These are phyloP conservation scores for Moesziomyces sp. DNA, from an alignment of 1,284 basidiomycete genomes.

Conservation along the genomic window DNA sequence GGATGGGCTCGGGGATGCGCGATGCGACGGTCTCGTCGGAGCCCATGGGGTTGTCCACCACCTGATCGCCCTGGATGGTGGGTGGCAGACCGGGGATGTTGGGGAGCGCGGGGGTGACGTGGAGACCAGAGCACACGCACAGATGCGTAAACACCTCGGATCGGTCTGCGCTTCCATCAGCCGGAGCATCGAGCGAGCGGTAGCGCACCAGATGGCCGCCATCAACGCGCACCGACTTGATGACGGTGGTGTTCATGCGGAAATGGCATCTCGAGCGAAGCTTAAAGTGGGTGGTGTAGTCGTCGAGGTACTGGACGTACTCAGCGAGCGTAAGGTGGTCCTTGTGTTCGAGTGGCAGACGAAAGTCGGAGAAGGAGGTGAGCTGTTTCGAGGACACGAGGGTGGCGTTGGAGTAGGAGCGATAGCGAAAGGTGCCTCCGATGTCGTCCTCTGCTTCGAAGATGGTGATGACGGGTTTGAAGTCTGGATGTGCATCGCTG, in stretches of 20 bases:
- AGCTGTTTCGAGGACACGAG: slow-evolving; percentile 75
- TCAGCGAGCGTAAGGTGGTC: slow-evolving; percentile 74
- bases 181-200: background rate
- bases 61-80: slow-evolving; percentile 32
- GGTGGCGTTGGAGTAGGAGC: slow-evolving; percentile 72
- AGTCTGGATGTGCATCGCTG: slow-evolving; percentile 30
- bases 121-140: slow-evolving; percentile 55
- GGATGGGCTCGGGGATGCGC: slow-evolving; percentile 26
- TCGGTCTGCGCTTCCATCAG: slow-evolving; percentile 2
- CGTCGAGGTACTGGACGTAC: slow-evolving; percentile 74
- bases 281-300: slow-evolving; percentile 72
- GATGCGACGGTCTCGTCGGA: slow-evolving; percentile 20
- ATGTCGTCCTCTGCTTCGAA: slow-evolving; percentile 74
- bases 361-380: slow-evolving; percentile 76
- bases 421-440: slow-evolving; percentile 74
- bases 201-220: slow-evolving; percentile 35
- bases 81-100: slow-evolving; percentile 51
- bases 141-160: slow-evolving; percentile 49
- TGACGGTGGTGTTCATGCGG: slow-evolving; percentile 36
- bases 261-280: slow-evolving; percentile 64
- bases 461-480: slow-evolving; percentile 71
- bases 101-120: slow-evolving; percentile 51
- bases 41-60: slow-evolving; percentile 28
- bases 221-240: slow-evolving; percentile 40
- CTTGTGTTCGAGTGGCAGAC: slow-evolving; percentile 71